Base-by-base conservation (phyloP, 2,329 filamentous ascomycete species). In the Cordyceps fumosorosea region DNA sequence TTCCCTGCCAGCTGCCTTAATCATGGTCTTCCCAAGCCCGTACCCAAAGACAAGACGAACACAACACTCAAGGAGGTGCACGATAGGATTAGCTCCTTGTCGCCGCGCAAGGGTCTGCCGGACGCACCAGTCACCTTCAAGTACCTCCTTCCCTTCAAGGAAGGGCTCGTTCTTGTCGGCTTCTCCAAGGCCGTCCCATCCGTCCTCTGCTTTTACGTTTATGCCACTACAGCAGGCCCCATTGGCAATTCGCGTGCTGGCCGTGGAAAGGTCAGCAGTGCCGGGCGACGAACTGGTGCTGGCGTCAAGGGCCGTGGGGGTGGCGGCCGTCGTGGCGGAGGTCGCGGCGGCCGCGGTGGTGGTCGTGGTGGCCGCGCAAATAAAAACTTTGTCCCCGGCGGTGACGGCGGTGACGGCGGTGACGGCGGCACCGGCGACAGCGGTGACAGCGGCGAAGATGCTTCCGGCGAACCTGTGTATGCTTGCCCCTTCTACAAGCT, bases 401-500 rank as follows among this genome's bases (percentile, higher is more conserved):
- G 22, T 22, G 47, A 22, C 11, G 26, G 34, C 1, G 24, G 37
- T 10, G 14, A 20, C 24, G 44, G 47, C 3, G 20, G 16, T 32
- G n/a, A 32, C 18, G 32, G 32, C 18, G 18, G 16, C 22, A 42
- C 42, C 34, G 11, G 12, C 14, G 11, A 60, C 22, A 16, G 16
- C 22, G 34, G 22, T 14, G 40, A 47, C 40, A 20, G 40, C 20
- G 24, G 16, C 22, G 34, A 42, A 20, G 37, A 47, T 26, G 37
- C 24, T 11, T 2, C 11, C 2, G 44, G 12, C 8, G 14, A 18
- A 6, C 10, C n/a, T 7, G 29, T 20, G 18, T 51, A 20, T 6
- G 59, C 52, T 18, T 62, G 59, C 26, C 59, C 59, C 5, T 62
- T 62, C 32, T 62, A 56, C 34, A 62, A 62, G 24, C 51, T 55